Percentiles rank a stretch among this genome's conserved stretches.
Conservation (phyloP, 768 basidiomycete genomes). For the Leccinum aurantiacum region DNA sequence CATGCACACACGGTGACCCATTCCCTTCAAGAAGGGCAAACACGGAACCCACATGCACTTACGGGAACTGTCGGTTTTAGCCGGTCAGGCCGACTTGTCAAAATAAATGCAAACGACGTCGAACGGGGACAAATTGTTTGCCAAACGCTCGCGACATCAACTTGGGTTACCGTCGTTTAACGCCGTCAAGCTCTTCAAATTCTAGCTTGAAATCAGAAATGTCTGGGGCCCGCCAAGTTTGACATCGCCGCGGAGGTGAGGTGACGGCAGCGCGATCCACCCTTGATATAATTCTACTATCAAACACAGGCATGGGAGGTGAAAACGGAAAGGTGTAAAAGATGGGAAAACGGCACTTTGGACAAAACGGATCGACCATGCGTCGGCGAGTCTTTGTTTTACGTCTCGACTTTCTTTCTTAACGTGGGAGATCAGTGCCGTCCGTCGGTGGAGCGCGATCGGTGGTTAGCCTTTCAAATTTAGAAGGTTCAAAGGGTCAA, state of each 20-base stretch:
- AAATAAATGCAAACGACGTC: background rate
- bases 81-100: background rate
- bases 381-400: conserved; percentile 20
- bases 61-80: background rate
- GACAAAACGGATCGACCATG: conserved; percentile 13
- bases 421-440: background rate
- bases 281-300: background rate
- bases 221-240: background rate
- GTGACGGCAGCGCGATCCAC: background rate
- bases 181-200: background rate
- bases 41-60: background rate
- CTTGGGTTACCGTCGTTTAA: background rate
- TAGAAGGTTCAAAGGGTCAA: conserved; percentile 16
- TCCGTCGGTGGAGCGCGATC: background rate
- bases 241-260: background rate
- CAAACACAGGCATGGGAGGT: background rate
- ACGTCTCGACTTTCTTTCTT: background rate
- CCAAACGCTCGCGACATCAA: background rate
- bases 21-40: background rate
- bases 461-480: conserved; percentile 16
- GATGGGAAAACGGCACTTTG: background rate
- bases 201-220: no score
- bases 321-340: background rate
- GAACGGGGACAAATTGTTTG: background rate
- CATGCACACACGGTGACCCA: background rate